phyloP scores from a whole-genome alignment of 805 yeast species.

The Nakazawaea molendinolei region DNA sequence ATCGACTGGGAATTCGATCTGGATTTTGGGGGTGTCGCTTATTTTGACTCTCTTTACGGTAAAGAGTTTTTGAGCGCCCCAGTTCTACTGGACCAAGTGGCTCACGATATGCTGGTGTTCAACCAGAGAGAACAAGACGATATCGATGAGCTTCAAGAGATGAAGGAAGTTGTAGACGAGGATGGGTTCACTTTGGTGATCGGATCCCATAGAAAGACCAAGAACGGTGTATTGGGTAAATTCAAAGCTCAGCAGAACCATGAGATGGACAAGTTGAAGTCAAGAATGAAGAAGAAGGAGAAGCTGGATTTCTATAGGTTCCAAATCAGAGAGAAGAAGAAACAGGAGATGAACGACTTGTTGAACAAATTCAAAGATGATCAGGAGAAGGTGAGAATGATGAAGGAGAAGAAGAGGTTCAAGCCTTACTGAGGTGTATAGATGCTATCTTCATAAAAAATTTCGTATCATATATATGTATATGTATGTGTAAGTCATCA shows the following conservation, averaged over 20 bases:
- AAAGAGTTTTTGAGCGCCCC: constrained; percentile 35
- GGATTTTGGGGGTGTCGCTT: constrained; percentile 6
- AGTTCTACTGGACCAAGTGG: constrained; percentile 47
- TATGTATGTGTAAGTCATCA: constrained; percentile 17
- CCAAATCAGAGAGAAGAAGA: constrained; percentile 91
- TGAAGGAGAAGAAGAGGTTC: constrained; percentile 78
- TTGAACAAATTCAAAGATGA: constrained; percentile 81
- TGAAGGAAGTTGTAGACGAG: constrained; percentile 69
- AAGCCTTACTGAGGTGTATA: constrained; percentile 64
- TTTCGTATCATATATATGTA: neutral
- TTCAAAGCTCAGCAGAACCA: constrained; percentile 18
- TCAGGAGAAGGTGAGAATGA: constrained; percentile 72
- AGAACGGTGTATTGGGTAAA: constrained; percentile 61
- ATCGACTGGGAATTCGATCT: constrained; percentile 27
- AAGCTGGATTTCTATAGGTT: constrained; percentile 91
- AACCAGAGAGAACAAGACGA: constrained; percentile 63
- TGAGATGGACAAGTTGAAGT: constrained; percentile 28
- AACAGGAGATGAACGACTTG: constrained; percentile 84
- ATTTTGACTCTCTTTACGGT: constrained; percentile 7
- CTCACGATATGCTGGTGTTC: constrained; percentile 58
- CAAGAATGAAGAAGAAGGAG: constrained; percentile 62
- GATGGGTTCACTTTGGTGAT: constrained; percentile 94
- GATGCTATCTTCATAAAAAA: neutral
- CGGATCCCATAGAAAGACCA: constrained; percentile 77
- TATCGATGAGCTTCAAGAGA: constrained; percentile 44